Percentiles rank a stretch among this genome's conserved stretches.
Conservation (phyloP, 1,139 yeast genomes). For the Trichomonascaceae sp. region DNA sequence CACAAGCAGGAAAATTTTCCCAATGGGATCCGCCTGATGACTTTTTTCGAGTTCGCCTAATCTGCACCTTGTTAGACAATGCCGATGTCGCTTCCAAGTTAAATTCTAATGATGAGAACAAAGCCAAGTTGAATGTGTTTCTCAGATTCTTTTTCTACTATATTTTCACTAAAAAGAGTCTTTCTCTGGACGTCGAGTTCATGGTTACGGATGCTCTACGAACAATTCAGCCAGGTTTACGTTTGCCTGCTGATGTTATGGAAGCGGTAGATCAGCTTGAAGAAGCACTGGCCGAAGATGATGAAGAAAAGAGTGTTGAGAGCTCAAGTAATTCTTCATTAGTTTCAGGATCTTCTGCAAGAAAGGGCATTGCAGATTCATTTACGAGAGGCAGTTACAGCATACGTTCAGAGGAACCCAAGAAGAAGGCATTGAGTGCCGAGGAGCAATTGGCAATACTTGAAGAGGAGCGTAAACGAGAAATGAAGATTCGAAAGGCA, state of each 20-base stretch:
- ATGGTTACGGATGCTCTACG: conserved; percentile 42
- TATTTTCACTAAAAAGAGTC: conserved; percentile 55
- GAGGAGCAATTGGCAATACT: neutral
- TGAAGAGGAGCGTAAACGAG: conserved; percentile 9
- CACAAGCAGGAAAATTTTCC: conserved; percentile 42
- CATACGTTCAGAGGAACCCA: neutral
- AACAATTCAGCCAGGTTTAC: conserved; percentile 31
- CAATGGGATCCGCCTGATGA: conserved; percentile 58
- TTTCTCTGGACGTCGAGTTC: conserved; percentile 62
- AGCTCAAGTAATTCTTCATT: neutral
- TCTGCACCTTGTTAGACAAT: conserved; percentile 37
- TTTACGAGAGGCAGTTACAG: neutral
- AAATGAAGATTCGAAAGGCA: conserved; percentile 14
- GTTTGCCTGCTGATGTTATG: conserved; percentile 37
- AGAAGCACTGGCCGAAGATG: conserved; percentile 21
- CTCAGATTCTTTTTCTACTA: conserved; percentile 69
- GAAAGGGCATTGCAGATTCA: neutral
- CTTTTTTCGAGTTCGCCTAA: conserved; percentile 64
- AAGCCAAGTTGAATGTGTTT: conserved; percentile 32
- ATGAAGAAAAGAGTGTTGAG: neutral
- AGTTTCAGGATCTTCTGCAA: neutral
- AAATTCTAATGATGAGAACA: conserved; percentile 17
- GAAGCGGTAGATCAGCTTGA: conserved; percentile 25
- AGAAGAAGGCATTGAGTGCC: neutral
- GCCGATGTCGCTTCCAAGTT: conserved; percentile 20